Evolutionary conservation across 176 grass and related monocot species (phyloP).

Genomic region (Neostapfia colusana): DNA sequence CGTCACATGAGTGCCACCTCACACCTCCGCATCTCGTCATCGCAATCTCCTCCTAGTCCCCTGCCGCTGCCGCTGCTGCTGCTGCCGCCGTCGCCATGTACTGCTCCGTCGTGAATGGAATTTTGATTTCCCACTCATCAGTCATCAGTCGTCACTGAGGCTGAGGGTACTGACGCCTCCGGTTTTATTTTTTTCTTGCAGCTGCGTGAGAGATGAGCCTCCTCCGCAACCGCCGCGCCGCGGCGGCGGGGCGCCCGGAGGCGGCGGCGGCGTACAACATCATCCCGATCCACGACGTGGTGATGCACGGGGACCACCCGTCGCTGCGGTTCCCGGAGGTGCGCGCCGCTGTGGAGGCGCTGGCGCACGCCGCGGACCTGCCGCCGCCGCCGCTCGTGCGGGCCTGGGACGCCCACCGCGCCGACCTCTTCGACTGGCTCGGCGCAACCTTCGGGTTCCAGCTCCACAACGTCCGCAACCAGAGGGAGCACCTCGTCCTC

Average conservation of each 20-base stretch:
- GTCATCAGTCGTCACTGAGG: not conserved
- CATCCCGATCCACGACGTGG: slow-evolving; percentile 83
- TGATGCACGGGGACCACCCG: slow-evolving; percentile 57
- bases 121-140: slow-evolving; percentile 15
- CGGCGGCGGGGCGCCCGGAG: slow-evolving; percentile 2
- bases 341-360: slow-evolving; percentile 64
- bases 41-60: slow-evolving; percentile 20
- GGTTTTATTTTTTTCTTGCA: slow-evolving; percentile 22
- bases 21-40: slow-evolving; percentile 25
- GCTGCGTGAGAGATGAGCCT: slow-evolving; percentile 48
- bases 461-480: slow-evolving; percentile 78
- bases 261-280: slow-evolving; percentile 71
- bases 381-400: slow-evolving; percentile 46
- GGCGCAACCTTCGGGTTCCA: slow-evolving; percentile 90
- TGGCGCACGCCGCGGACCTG: slow-evolving; percentile 52
- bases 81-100: not conserved
- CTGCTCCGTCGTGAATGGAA: not conserved
- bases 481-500: slow-evolving; percentile 95
- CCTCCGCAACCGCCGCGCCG: slow-evolving; percentile 67
- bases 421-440: slow-evolving; percentile 95
- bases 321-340: slow-evolving; percentile 80
- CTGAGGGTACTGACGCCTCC: not conserved
- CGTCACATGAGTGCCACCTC: slow-evolving; percentile 41
- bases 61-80: not conserved
- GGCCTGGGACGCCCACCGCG: slow-evolving; percentile 27